Base-by-base conservation (phyloP, 306 rosid species). In the Sindora glabra region DNA sequence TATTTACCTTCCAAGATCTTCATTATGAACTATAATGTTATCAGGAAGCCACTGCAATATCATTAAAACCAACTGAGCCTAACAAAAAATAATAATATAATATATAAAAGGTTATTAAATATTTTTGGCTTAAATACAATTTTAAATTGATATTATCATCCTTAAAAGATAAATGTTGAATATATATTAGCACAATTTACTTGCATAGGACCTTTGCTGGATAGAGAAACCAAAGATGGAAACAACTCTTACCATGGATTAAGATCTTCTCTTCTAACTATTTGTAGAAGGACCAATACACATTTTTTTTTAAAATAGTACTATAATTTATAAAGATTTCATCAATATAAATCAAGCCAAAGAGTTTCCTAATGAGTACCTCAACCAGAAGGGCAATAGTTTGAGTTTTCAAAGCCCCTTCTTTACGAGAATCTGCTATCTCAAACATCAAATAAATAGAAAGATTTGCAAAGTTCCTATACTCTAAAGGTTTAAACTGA, bases 41-140 rank as follows among this genome's bases (percentile, higher is more conserved):
- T 92, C 99, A 61, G 97, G 99, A 72, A 92, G 96, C 99, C 99
- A 92, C 83, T 95, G 84, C 72, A 92, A 82, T 89, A 74, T 80
- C 95, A 92, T 92, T 16, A 90, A 77, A 51, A 92, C 97, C 85
- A 92, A 82, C 85, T 92, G 95, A 67, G 94, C 99, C 99, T 92
- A 70, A 71, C 45, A 55, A 71, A 40, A 65, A 53, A 38, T 40
- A 34, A n/a, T n/a, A n/a, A n/a, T n/a, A n/a, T n/a, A n/a, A n/a
- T n/a, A 25, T 4, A 48, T 64, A 19, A 69, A 0, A 39, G 41
- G 41, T 63, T 9, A 17, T 38, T 41, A 36, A 47, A 67, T 38
- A 61, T 41, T 25, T 45, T 30, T 32, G 18, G 23, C 11, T 16
- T 2, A 9, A 23, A 17, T 47, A 32, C n/a, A n/a, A n/a, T n/a